Conservation (phyloP, 2,329 filamentous ascomycete species). For the Beauveria varroae region DNA sequence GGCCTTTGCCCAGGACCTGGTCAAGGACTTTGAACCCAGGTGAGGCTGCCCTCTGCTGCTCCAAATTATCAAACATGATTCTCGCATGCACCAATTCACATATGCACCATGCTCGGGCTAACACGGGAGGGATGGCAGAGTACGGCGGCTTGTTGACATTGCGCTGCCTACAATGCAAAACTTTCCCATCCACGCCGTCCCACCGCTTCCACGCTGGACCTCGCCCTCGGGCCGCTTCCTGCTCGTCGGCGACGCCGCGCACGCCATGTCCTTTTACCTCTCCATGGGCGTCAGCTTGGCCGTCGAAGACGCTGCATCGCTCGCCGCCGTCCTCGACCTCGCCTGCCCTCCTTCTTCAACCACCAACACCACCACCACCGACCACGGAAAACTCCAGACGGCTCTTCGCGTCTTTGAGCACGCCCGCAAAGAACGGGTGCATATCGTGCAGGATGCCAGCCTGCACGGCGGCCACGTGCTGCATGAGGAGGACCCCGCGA, state of each 20-base stretch:
- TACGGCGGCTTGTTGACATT: slow-evolving; percentile 10
- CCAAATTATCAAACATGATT: too few relatives aligned
- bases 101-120: too few relatives aligned
- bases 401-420: slow-evolving; percentile 12
- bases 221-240: slow-evolving; percentile 13
- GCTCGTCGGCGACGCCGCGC: slow-evolving; percentile 15
- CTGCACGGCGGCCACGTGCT: slow-evolving; percentile 13
- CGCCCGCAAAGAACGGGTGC: slow-evolving; percentile 10
- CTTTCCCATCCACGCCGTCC: slow-evolving; percentile 14
- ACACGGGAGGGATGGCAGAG: background rate
- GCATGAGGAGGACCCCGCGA: slow-evolving; percentile 4
- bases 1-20: slow-evolving; percentile 3
- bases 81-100: too few relatives aligned
- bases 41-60: background rate
- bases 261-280: slow-evolving; percentile 17
- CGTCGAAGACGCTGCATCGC: slow-evolving; percentile 16
- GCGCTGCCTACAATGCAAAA: slow-evolving; percentile 14
- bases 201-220: slow-evolving; percentile 12
- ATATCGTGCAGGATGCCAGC: slow-evolving; percentile 14
- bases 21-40: slow-evolving; percentile 7
- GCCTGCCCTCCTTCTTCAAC: background rate
- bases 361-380: background rate
- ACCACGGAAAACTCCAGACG: background rate
- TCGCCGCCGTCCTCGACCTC: slow-evolving; percentile 10
- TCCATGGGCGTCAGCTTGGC: slow-evolving; percentile 17